These are phyloP conservation scores for Coccomyxa sp. DNA, from an alignment of 139 green algal genomes.

Conservation along the genomic window DNA sequence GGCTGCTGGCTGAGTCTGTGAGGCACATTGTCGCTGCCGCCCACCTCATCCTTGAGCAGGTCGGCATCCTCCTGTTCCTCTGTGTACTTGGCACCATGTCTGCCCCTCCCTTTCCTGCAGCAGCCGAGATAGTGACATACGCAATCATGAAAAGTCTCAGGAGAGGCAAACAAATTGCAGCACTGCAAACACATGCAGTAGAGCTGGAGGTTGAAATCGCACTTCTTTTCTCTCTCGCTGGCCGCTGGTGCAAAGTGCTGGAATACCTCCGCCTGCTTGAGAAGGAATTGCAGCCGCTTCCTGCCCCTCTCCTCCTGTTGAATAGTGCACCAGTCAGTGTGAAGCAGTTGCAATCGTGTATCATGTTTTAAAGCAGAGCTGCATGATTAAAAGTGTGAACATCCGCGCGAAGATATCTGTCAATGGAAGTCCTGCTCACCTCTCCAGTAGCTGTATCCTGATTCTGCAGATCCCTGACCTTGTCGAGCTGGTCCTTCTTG, in stretches of 20 bases:
- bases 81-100: conserved; percentile 54
- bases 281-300: conserved; percentile 86
- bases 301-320: conserved; percentile 60
- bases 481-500: conserved; percentile 81
- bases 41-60: conserved; percentile 86
- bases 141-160: neutral
- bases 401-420: neutral
- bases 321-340: too few species aligned
- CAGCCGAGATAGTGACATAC: neutral
- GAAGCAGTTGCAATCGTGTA: conserved; percentile 8
- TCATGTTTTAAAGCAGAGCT: neutral
- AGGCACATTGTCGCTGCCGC: conserved; percentile 37
- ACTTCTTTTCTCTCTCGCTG: conserved; percentile 33
- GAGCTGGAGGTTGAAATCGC: neutral
- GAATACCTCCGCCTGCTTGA: conserved; percentile 97
- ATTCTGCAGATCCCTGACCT: conserved; percentile 77
- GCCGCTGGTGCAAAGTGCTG: conserved; percentile 83
- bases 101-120: conserved; percentile 29
- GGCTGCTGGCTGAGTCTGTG: conserved; percentile 83
- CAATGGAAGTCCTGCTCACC: conserved; percentile 23
- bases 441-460: conserved; percentile 50
- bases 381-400: neutral
- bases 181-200: neutral
- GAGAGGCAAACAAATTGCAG: neutral
- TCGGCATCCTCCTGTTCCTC: conserved; percentile 93